Evolutionary conservation across 1,284 basidiomycete species (phyloP).

Genomic region (Papiliotrema flavescens): DNA sequence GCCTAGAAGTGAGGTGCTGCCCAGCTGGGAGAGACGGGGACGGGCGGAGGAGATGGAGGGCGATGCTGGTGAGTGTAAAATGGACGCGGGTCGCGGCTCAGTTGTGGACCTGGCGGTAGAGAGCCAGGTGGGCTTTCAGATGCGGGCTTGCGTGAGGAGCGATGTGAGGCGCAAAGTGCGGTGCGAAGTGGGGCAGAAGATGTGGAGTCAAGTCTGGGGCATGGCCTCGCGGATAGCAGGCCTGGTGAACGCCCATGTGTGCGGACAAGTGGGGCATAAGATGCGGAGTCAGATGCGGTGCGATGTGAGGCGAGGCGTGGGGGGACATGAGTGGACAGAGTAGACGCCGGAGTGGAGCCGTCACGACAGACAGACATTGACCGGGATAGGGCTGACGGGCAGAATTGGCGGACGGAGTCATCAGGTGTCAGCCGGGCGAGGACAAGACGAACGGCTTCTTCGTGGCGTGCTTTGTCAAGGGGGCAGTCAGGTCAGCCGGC

Average conservation of each 20-base stretch:
- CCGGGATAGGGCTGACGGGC: constrained; percentile 2
- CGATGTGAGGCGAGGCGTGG: too few species aligned
- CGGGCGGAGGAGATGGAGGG: constrained; percentile 59
- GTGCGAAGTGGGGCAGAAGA: too few species aligned
- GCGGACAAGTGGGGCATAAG: too few species aligned
- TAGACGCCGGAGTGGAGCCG: not conserved
- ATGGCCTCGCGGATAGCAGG: too few species aligned
- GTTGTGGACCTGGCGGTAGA: not conserved
- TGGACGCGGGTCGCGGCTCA: not conserved
- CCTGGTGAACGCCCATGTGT: too few species aligned
- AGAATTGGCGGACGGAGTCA: constrained; percentile 64
- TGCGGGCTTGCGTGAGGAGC: too few species aligned
- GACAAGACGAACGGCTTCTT: constrained; percentile 94
- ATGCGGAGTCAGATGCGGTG: too few species aligned
- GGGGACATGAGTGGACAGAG: too few species aligned
- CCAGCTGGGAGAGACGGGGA: constrained; percentile 75
- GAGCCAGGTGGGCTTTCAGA: too few species aligned
- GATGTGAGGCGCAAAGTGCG: too few species aligned
- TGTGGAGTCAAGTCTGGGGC: too few species aligned
- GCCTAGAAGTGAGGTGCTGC: constrained; percentile 61
- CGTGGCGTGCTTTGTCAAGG: constrained; percentile 68
- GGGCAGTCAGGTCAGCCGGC: too few species aligned
- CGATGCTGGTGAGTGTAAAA: constrained; percentile 28
- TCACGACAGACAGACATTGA: not conserved
- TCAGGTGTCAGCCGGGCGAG: constrained; percentile 79